Base-by-base conservation (phyloP, 345 rosid species). In the Eutrema heterophyllum region DNA sequence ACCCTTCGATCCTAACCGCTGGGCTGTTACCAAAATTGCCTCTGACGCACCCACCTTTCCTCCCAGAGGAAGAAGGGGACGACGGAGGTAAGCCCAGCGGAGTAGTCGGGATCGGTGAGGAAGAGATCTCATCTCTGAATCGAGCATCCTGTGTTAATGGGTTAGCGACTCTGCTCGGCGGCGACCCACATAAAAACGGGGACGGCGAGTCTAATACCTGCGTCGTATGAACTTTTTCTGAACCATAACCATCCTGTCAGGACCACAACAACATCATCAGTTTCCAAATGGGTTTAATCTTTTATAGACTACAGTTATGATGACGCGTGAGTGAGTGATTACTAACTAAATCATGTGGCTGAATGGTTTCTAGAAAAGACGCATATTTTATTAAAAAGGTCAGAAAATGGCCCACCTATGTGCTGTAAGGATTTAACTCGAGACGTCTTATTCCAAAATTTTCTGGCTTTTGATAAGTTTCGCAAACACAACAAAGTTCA, bases 91-190 rank as follows among this genome's bases (percentile, higher is more conserved):
- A 77, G 55, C 82, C 76, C 49, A 74, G 59, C 21, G 81, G 85
- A 1, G 66, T n/a, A n/a, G n/a, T 5, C 6, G 18, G 35, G 53
- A 86, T 77, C 46, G 81, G 35, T 0, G 86, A 86, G 77, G 60
- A 71, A 8, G 81, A 49, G 71, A 79, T 80, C 38, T 87, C 93
- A n/a, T 91, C 90, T 81, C 92, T 80, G 27, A 95, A 95, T 65
- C 87, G 83, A 57, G 92, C 96, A 78, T 95, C 99, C 30, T 85
- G 94, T 79, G 87, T 90, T 87, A 95, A 76, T 64, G 99, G 99
- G 92, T 95, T 95, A 89, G 93, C 84, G 75, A 95, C 99, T 92
- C 99, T 86, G 81, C 96, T 92, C 70, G 99, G 99, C 85, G 99
- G 99, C 79, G 97, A 92, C 88, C 99, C 99, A 44, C 89, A 82